Evolutionary conservation across 139 green algal genomes (phyloP).

Genomic region (Picochlorum costavermella): DNA sequence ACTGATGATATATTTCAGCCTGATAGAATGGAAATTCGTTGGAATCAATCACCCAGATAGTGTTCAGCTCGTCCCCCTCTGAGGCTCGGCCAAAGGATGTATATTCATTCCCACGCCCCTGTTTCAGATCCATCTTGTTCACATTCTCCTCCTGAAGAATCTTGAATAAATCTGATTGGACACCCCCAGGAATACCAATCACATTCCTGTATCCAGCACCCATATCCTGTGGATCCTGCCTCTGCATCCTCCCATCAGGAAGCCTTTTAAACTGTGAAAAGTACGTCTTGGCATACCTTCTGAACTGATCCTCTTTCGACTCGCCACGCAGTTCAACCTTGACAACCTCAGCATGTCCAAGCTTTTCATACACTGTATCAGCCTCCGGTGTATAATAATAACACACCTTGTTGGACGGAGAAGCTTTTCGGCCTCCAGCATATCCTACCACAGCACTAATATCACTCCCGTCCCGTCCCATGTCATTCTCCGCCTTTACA

Average conservation of each 20-base stretch:
- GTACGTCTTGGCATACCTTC: conserved; percentile 58
- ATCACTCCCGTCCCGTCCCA: conserved; percentile 31
- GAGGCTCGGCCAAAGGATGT: conserved; percentile 4
- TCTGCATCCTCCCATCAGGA: conserved; percentile 36
- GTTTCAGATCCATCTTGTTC: conserved; percentile 68
- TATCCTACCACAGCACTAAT: conserved; percentile 59
- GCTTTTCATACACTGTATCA: conserved; percentile 58
- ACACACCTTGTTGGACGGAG: conserved; percentile 46
- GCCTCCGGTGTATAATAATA: conserved; percentile 53
- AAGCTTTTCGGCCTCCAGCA: conserved; percentile 29
- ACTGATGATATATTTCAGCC: conserved; percentile 86
- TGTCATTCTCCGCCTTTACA: conserved; percentile 39
- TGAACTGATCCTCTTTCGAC: conserved; percentile 21
- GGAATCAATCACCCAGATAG: conserved; percentile 52
- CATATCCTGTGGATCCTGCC: conserved; percentile 62
- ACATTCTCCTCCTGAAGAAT: conserved; percentile 64
- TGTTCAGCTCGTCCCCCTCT: conserved; percentile 58
- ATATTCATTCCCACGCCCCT: conserved; percentile 42
- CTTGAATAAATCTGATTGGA: conserved; percentile 49
- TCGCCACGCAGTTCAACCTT: conserved; percentile 35
- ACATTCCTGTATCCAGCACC: conserved; percentile 68
- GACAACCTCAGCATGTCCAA: conserved; percentile 65
- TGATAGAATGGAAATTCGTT: conserved; percentile 60
- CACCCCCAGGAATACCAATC: conserved; percentile 70
- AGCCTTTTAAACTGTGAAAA: conserved; percentile 34